Evolutionary conservation across 75 land plant genomes (phyloP).

Genomic region (Pinus albicaulis): DNA sequence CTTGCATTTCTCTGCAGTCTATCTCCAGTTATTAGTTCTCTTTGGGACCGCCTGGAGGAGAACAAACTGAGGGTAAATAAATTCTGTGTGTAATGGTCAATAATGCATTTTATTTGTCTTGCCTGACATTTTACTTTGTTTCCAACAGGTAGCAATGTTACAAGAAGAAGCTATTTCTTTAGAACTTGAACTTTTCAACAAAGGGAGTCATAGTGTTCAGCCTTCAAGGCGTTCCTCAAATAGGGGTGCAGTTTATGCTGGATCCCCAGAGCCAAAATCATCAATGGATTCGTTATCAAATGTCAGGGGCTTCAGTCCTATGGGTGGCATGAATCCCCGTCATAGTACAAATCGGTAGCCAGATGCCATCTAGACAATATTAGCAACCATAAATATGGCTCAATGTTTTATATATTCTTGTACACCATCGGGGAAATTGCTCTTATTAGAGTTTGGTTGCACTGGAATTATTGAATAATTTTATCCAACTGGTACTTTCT

Average conservation of each 20-base stretch:
- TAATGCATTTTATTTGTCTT: background rate
- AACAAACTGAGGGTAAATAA: slow-evolving; percentile 62
- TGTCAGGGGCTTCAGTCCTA: background rate
- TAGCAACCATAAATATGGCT: background rate
- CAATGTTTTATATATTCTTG: too few species aligned
- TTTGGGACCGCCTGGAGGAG: slow-evolving; percentile 65
- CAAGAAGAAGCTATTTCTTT: slow-evolving; percentile 40
- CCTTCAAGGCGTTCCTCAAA: slow-evolving; percentile 7
- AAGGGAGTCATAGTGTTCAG: slow-evolving; percentile 3
- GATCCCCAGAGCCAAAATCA: slow-evolving; percentile 6
- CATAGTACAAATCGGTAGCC: slow-evolving; percentile 2
- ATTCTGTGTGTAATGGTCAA: background rate
- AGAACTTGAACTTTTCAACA: slow-evolving; percentile 28
- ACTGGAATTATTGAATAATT: background rate
- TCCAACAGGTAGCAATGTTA: slow-evolving; percentile 43
- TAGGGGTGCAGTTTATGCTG: slow-evolving; percentile 7
- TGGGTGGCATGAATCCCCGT: background rate
- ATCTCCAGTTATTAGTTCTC: slow-evolving; percentile 66
- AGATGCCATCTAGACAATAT: background rate
- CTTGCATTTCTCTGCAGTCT: slow-evolving; percentile 41
- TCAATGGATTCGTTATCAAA: slow-evolving; percentile 1
- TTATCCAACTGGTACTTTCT: background rate
- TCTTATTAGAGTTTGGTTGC: background rate
- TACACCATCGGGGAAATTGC: background rate
- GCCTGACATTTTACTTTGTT: slow-evolving; percentile 1